These are phyloP conservation scores for Quercus glauca DNA, from an alignment of 306 rosid genomes.

Conservation along the genomic window DNA sequence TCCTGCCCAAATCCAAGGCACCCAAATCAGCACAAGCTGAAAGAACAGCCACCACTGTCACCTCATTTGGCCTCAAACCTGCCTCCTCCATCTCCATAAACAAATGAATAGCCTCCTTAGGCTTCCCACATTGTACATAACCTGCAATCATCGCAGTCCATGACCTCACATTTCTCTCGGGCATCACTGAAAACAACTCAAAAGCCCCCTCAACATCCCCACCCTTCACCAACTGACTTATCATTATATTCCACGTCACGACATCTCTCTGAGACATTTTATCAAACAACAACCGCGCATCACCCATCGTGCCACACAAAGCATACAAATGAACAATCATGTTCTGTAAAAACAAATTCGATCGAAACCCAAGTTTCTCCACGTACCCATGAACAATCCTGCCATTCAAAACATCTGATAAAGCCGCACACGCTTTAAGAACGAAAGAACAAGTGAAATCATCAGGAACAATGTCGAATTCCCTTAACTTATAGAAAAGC, in stretches of 20 bases:
- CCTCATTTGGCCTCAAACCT: conserved; percentile 50
- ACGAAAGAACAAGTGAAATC: conserved; percentile 45
- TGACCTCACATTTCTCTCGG: conserved; percentile 47
- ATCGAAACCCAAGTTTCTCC: conserved; percentile 48
- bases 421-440: conserved; percentile 42
- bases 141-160: conserved; percentile 65
- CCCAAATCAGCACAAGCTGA: conserved; percentile 57
- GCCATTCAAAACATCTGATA: conserved; percentile 38
- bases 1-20: conserved; percentile 44
- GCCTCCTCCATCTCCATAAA: conserved; percentile 44
- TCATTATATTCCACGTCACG: conserved; percentile 52
- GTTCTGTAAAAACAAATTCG: conserved; percentile 41
- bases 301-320: conserved; percentile 22
- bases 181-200: conserved; percentile 40
- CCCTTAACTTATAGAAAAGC: conserved; percentile 35
- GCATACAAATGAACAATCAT: conserved; percentile 44
- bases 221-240: conserved; percentile 36
- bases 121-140: conserved; percentile 45
- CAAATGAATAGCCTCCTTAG: conserved; percentile 41
- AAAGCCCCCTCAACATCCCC: conserved; percentile 33
- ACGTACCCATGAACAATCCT: conserved; percentile 46
- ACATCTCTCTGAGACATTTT: conserved; percentile 38
- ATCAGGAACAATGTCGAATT: conserved; percentile 34
- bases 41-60: conserved; percentile 46
- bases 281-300: conserved; percentile 45